phyloP scores from a whole-genome alignment of 2,329 filamentous ascomycete species.

The Myriosclerotinia duriaeana region DNA sequence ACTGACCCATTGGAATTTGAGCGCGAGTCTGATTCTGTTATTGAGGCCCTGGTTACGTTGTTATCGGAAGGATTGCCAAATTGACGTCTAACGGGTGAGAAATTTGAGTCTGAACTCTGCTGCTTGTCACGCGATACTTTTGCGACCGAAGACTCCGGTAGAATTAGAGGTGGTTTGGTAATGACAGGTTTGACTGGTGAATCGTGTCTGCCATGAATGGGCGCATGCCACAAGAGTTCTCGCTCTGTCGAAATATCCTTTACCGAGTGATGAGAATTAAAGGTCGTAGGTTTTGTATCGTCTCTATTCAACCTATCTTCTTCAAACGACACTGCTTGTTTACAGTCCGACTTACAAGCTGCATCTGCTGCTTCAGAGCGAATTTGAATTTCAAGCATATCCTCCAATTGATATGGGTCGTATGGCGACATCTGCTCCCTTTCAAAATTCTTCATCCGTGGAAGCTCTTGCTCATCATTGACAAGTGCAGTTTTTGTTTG shows the following conservation, averaged over 20 bases:
- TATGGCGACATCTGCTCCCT: conserved; percentile 1
- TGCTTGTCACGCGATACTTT: neutral
- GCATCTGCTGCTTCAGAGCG: conserved; percentile 16
- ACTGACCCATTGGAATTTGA: neutral
- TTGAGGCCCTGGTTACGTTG: too few species aligned
- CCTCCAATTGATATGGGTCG: neutral
- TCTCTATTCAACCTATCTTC: neutral
- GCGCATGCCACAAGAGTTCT: conserved; percentile 16
- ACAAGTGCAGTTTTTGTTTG: neutral
- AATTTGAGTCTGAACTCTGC: neutral
- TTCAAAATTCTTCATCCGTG: conserved; percentile 16
- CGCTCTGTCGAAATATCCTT: neutral
- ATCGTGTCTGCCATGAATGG: neutral
- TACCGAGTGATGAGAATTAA: neutral
- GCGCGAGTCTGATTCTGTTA: neutral
- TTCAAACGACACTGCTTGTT: neutral
- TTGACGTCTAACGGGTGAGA: neutral
- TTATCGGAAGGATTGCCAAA: too few species aligned
- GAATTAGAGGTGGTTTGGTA: neutral
- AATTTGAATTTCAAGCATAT: conserved; percentile 17
- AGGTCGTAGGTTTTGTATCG: neutral
- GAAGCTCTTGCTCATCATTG: conserved; percentile 10
- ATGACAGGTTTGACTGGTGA: neutral
- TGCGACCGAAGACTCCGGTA: neutral
- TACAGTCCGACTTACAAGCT: neutral